phyloP scores from a whole-genome alignment of 371 early-diverging fungal genomes.

The Mucor mucedo region DNA sequence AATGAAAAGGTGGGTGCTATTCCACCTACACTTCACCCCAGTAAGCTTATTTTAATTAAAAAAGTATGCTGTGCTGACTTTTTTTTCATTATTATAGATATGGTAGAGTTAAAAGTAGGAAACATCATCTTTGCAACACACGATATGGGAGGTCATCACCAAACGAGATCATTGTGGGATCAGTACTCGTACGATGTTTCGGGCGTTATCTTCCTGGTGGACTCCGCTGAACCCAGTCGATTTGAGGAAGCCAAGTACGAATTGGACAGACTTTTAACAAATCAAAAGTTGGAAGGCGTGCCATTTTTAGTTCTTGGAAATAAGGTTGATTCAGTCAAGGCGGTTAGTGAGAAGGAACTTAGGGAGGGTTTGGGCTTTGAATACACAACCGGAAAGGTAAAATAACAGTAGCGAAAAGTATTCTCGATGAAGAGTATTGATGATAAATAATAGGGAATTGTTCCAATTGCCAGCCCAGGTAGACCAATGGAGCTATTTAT shows the following conservation, averaged over 20 bases:
- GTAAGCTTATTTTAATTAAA: slow-evolving; percentile 58
- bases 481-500: slow-evolving; percentile 97
- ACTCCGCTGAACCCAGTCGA: slow-evolving; percentile 84
- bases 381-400: slow-evolving; percentile 94
- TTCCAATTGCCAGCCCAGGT: slow-evolving; percentile 69
- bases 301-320: slow-evolving; percentile 97
- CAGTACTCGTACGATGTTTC: slow-evolving; percentile 97
- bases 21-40: slow-evolving; percentile 98
- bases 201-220: slow-evolving; percentile 96
- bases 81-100: slow-evolving; percentile 59
- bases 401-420: neutral
- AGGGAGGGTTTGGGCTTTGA: slow-evolving; percentile 85
- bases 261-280: slow-evolving; percentile 90
- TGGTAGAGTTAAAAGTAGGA: slow-evolving; percentile 95
- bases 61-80: neutral
- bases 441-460: slow-evolving; percentile 71
- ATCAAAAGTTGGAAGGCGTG: slow-evolving; percentile 87
- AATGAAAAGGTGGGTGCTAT: slow-evolving; percentile 95
- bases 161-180: slow-evolving; percentile 96
- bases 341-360: slow-evolving; percentile 92
- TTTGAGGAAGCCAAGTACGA: slow-evolving; percentile 92
- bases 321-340: slow-evolving; percentile 95
- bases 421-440: neutral
- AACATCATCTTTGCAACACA: slow-evolving; percentile 96
- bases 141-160: slow-evolving; percentile 96